Conservation (phyloP, 192 early-diverging fungal genomes). For the Rhizophagus prolifer region DNA sequence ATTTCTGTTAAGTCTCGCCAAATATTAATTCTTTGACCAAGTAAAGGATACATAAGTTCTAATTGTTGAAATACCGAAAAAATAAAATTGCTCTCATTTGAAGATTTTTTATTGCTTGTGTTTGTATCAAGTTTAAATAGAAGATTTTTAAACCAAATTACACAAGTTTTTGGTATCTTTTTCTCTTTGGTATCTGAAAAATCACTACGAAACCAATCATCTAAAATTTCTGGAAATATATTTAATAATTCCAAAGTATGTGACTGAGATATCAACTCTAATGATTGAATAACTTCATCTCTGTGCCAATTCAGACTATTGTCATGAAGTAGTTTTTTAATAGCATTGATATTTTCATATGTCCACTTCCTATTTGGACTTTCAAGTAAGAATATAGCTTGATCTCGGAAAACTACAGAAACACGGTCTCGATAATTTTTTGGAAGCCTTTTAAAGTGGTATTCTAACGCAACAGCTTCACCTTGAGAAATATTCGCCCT, state of each 20-base stretch:
- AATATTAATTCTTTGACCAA: background rate
- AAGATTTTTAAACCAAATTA: background rate
- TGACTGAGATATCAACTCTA: background rate
- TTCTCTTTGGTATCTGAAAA: background rate
- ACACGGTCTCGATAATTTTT: background rate
- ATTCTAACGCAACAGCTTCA: background rate
- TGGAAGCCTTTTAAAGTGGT: background rate
- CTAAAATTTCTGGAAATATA: background rate
- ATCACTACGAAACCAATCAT: background rate
- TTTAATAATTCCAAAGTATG: background rate
- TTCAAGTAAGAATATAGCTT: background rate
- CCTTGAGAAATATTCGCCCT: background rate
- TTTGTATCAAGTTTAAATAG: background rate
- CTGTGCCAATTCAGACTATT: background rate
- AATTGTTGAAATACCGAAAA: background rate
- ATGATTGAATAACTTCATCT: background rate
- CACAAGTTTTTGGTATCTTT: background rate
- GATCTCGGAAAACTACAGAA: background rate
- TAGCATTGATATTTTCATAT: background rate
- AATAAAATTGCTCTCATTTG: background rate
- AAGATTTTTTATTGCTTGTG: background rate
- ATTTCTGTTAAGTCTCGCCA: background rate
- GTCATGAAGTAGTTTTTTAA: background rate
- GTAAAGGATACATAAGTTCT: background rate
- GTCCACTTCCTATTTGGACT: background rate